Conservation (phyloP, 2,329 filamentous ascomycete genomes). For the Ceratocystis harringtonii region DNA sequence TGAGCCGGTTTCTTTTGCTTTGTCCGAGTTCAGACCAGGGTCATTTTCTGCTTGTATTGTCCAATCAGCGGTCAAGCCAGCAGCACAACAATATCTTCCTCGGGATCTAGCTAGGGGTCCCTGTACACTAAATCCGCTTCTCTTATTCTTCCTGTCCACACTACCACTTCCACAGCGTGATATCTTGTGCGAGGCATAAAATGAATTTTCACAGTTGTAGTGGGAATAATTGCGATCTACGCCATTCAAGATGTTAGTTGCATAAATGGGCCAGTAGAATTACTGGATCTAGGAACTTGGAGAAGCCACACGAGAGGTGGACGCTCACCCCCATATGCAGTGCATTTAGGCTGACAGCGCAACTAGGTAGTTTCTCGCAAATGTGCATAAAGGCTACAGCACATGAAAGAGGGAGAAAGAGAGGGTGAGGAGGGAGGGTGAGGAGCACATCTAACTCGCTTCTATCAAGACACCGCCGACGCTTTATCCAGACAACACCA, state of each 20-base stretch:
- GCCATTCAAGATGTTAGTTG: neutral
- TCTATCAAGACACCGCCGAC: neutral
- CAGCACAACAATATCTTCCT: neutral
- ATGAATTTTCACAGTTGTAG: neutral
- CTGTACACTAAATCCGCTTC: neutral
- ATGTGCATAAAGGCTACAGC: neutral
- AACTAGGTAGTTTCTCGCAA: too few species aligned
- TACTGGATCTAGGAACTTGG: neutral
- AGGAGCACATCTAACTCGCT: neutral
- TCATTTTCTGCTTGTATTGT: neutral
- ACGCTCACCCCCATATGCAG: too few species aligned
- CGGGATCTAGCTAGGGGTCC: neutral
- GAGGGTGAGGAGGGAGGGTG: too few species aligned
- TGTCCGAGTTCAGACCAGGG: too few species aligned
- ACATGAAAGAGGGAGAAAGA: neutral
- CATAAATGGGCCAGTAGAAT: neutral
- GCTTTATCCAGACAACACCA: neutral
- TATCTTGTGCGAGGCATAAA: neutral
- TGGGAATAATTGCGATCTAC: slow-evolving; percentile 1
- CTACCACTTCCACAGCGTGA: neutral
- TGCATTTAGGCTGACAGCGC: too few species aligned
- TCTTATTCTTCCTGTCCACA: neutral
- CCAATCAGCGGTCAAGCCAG: neutral
- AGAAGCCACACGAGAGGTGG: too few species aligned
- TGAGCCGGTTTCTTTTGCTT: neutral